Base-by-base conservation (phyloP, 2,329 filamentous ascomycete genomes). In the Metarhizium humberi region DNA sequence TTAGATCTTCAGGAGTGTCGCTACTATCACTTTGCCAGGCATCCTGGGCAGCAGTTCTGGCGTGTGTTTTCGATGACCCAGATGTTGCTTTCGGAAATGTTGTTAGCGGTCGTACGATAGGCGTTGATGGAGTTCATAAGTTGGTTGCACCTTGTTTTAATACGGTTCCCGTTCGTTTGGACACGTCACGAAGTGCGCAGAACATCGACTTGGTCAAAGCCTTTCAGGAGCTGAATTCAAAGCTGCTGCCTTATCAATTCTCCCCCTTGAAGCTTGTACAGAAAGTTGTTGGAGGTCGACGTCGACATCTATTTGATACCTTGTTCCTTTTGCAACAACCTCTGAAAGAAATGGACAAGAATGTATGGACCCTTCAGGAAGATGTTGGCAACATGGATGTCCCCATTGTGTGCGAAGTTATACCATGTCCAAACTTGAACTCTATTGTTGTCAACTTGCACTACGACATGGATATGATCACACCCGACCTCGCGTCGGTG, bases 91-190 rank as follows among this genome's bases (percentile, higher is more conserved):
- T 96, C 64, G 92, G 92, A 0, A 94, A 90, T 62, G 86, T 96
- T 2, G 79, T 92, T 55, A 92, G 84, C 64, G 91, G 92, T 1
- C 83, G 92, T 7, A 86, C 84, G 0, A 66, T 89, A 10, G 71
- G 81, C 0, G 68, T 92, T 3, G 78, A 86, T 6, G 80, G 79
- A 0, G 74, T 92, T 11, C 84, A 92, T 42, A 75, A 78, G 4
- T 78, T 96, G 6, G 81, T 95, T n/a, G 90, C 89, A 0, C 92
- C 92, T 0, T 95, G 90, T 67, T 96, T 96, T 75, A 96, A 96
- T 65, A 95, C 92, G 0, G 71, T 96, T 13, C 90, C 92, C 0
- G 66, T 91, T 2, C 80, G 90, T 30, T 71, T 83, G 16, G 71
- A 82, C 36, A 58, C 88, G 10, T 70, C 75, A 1, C 65, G 66